Evolutionary conservation across 2,329 filamentous ascomycete genomes (phyloP).

Genomic region (Colletotrichum cereale): DNA sequence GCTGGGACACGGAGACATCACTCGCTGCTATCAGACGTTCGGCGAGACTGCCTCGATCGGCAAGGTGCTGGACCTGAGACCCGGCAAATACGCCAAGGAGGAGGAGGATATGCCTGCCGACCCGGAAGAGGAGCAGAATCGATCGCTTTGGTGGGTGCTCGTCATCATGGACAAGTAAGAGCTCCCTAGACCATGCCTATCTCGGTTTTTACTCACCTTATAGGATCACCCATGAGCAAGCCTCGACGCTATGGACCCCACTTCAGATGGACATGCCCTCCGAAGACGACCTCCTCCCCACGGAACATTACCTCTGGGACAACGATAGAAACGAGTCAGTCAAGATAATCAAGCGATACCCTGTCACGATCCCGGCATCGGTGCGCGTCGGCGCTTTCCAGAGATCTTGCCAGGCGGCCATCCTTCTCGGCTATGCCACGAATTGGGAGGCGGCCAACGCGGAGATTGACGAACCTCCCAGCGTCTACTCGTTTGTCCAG

Average conservation of each 20-base stretch:
- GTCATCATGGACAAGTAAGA: conserved; percentile 59
- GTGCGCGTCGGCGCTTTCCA: conserved; percentile 52
- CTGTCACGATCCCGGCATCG: conserved; percentile 46
- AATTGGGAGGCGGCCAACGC: conserved; percentile 43
- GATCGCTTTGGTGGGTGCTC: conserved; percentile 58
- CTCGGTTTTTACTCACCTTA: conserved; percentile 12
- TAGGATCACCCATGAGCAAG: conserved; percentile 50
- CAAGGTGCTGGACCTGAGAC: conserved; percentile 51
- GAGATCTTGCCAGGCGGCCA: conserved; percentile 52
- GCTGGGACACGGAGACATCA: conserved; percentile 58
- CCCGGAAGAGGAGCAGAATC: conserved; percentile 54
- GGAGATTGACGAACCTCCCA: conserved; percentile 40
- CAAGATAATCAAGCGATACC: conserved; percentile 45
- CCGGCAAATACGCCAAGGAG: conserved; percentile 52
- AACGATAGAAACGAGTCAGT: conserved; percentile 43
- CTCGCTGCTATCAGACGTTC: conserved; percentile 57
- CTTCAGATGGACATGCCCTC: conserved; percentile 52
- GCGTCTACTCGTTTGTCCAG: conserved; percentile 48
- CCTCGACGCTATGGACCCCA: conserved; percentile 48
- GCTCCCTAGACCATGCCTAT: background rate
- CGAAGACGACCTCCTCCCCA: conserved; percentile 51
- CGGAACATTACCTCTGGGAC: conserved; percentile 51
- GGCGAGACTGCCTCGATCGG: conserved; percentile 56
- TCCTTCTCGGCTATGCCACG: conserved; percentile 50
- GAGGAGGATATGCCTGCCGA: conserved; percentile 46